Evolutionary conservation across 805 yeast species (phyloP), one percentile per base, ranked within the genome.

Genomic region (Suhomyces faveliae): DNA sequence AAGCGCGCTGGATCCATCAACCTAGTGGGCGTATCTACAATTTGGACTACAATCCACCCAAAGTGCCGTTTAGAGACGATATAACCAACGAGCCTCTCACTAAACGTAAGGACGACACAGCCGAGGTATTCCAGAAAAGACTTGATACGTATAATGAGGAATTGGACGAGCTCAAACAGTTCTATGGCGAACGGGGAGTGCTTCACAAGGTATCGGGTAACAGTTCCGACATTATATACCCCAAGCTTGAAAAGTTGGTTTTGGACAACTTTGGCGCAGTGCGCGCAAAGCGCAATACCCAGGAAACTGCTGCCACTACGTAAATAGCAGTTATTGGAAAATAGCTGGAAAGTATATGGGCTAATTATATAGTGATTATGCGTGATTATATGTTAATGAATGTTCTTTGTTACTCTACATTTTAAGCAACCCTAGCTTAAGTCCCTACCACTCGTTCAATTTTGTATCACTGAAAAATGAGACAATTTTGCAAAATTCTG

Each of bases 1-100:
- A 85, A 57, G 86, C 88, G 51, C 70, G 97, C 55, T 89, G 88
- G 84, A 85, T 90, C 35, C 97, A 91, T 65, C 62, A 76, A 11
- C 81, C 87, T 0, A 87, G 96, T 45, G 97, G 97, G 0, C 72
- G 97, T 53, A 85, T 90, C 2, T 91, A 91, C 64, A 92, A 88
- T 63, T 63, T 87, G 53, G 83, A 88, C 47, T 91, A 89, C 66
- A 90, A 87, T 58, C 97, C 97, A 5, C 98, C 98, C 7, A 85
- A 85, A 58, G 77, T 76, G 1, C 81, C 89, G 0, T 95, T 89
- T 29, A 76, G 68, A 51, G 98, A 91, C 60, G 97, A 91, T 63
- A 60, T 89, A 2, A 91, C 98, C 0, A 97, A 97, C 0, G 97
- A 91, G 61, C 84, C 88, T 2, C 73, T 91, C 48, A 66, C 79